These are phyloP conservation scores for Phytopythium kandeliae DNA, from an alignment of 352 stramenopile species.

Conservation along the genomic window DNA sequence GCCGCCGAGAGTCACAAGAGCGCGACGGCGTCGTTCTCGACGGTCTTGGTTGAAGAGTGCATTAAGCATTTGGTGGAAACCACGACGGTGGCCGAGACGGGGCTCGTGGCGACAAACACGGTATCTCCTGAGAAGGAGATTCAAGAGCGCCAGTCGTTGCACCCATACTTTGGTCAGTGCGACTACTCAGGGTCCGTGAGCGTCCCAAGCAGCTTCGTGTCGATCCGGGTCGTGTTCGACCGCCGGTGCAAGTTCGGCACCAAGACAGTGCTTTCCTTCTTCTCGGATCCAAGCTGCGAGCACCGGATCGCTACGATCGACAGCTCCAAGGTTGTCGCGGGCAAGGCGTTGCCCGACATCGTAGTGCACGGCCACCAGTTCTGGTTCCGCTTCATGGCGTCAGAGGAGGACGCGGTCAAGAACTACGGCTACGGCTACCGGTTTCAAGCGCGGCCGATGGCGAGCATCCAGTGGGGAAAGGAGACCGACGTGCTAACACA, in stretches of 20 bases:
- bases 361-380: conserved; percentile 71
- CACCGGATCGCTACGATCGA: conserved; percentile 48
- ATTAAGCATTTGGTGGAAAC: conserved; percentile 83
- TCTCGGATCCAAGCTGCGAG: conserved; percentile 59
- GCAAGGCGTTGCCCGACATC: conserved; percentile 49
- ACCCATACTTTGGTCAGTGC: conserved; percentile 80
- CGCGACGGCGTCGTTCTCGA: conserved; percentile 35
- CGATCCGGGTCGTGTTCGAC: conserved; percentile 78
- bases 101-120: not conserved
- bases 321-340: conserved; percentile 24
- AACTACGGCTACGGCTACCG: conserved; percentile 75
- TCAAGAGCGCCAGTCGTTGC: conserved; percentile 75
- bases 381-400: conserved; percentile 76
- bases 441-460: conserved; percentile 76
- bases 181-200: conserved; percentile 67
- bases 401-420: conserved; percentile 53
- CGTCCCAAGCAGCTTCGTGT: conserved; percentile 44
- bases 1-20: conserved; percentile 15
- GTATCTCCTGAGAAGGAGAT: conserved; percentile 35
- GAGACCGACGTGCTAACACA: conserved; percentile 69
- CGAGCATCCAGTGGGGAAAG: conserved; percentile 76
- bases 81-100: conserved; percentile 45
- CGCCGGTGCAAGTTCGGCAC: conserved; percentile 61
- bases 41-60: conserved; percentile 78
- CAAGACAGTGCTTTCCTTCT: conserved; percentile 74